phyloP scores from a whole-genome alignment of 306 rosid species.

The Echinosophora koreensis region DNA sequence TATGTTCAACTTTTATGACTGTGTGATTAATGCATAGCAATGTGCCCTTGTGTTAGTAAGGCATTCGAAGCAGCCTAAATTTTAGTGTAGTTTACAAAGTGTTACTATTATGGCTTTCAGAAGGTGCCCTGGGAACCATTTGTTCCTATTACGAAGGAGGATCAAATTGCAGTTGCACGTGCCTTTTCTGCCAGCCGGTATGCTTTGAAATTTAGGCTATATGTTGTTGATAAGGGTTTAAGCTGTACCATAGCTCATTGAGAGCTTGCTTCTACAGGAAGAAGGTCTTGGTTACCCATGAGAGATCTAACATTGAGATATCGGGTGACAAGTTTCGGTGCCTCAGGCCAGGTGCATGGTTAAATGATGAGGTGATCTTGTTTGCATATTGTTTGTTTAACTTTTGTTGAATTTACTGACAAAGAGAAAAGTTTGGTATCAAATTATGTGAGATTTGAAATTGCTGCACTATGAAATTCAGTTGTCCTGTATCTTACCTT shows the following conservation, averaged over 20 bases:
- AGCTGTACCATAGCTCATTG: conserved; percentile 40
- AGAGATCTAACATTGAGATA: conserved; percentile 76
- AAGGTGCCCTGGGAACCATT: conserved; percentile 66
- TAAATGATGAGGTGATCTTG: conserved; percentile 85
- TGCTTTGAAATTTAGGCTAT: conserved; percentile 39
- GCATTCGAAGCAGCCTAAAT: conserved; percentile 27
- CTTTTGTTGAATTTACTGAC: conserved; percentile 34
- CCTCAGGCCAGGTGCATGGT: conserved; percentile 80
- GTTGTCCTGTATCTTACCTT: conserved; percentile 38
- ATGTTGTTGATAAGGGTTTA: conserved; percentile 28
- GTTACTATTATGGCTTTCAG: conserved; percentile 55
- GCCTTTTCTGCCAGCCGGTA: conserved; percentile 75
- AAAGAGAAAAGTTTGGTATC: conserved; percentile 21
- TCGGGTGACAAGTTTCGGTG: conserved; percentile 71
- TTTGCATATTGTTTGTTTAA: conserved; percentile 18
- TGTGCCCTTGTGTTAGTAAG: conserved; percentile 10
- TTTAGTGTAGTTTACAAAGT: conserved; percentile 24
- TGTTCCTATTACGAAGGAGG: conserved; percentile 73
- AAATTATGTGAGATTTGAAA: not conserved
- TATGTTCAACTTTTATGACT: not conserved
- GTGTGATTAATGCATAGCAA: not conserved
- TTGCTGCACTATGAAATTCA: conserved; percentile 28
- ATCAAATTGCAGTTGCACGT: conserved; percentile 55
- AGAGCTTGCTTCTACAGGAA: conserved; percentile 60
- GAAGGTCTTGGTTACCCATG: conserved; percentile 75